Evolutionary conservation across 306 rosid genomes (phyloP).

Genomic region (Hylodesmum podocarpum): DNA sequence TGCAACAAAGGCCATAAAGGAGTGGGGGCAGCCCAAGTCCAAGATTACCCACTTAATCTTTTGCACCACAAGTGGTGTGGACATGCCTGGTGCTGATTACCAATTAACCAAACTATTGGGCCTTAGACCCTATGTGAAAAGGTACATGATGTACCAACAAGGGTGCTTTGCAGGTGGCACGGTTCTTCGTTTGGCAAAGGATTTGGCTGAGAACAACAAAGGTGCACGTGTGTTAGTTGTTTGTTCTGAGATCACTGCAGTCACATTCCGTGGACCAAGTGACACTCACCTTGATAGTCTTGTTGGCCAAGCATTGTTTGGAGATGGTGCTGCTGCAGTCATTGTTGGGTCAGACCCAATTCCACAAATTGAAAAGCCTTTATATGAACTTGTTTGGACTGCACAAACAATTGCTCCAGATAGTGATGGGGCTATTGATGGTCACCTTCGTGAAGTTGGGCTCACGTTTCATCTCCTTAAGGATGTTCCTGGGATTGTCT

Average conservation of each 20-base stretch:
- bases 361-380: slow-evolving; percentile 51
- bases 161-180: slow-evolving; percentile 41
- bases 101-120: slow-evolving; percentile 74
- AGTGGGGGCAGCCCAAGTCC: slow-evolving; percentile 57
- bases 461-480: slow-evolving; percentile 33
- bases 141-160: slow-evolving; percentile 75
- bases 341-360: slow-evolving; percentile 63
- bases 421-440: slow-evolving; percentile 56
- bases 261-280: slow-evolving; percentile 34
- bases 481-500: slow-evolving; percentile 38
- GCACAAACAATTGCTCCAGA: slow-evolving; percentile 66
- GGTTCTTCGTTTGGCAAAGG: slow-evolving; percentile 41
- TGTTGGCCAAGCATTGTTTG: slow-evolving; percentile 37
- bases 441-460: slow-evolving; percentile 40
- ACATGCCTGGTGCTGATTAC: slow-evolving; percentile 76
- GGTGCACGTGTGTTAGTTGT: slow-evolving; percentile 35
- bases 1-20: slow-evolving; percentile 53
- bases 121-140: slow-evolving; percentile 64
- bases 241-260: slow-evolving; percentile 35
- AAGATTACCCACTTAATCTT: slow-evolving; percentile 69
- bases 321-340: slow-evolving; percentile 41
- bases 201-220: slow-evolving; percentile 38
- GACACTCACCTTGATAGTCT: slow-evolving; percentile 35
- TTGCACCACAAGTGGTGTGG: slow-evolving; percentile 79
- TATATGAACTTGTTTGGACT: slow-evolving; percentile 57